A percentile compares a stretch with the other conserved stretches of the same genome.
phyloP scores from a whole-genome alignment of 768 basidiomycete genomes.

The Lactarius deliciosus region DNA sequence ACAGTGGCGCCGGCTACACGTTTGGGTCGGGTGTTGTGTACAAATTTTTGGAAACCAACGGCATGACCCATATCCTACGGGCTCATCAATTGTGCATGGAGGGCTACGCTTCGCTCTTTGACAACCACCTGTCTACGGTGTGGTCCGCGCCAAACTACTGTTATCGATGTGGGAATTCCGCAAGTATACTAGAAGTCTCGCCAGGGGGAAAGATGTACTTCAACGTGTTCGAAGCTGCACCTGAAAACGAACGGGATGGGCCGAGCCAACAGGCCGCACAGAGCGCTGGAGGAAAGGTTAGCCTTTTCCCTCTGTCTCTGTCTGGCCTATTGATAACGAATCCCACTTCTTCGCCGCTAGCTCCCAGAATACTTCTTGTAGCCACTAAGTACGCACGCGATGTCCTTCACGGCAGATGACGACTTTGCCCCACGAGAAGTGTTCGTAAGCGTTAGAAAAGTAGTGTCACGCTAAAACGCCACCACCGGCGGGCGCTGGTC shows the following conservation, averaged over 20 bases:
- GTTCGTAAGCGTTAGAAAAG: constrained; percentile 22
- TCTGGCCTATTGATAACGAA: constrained; percentile 5
- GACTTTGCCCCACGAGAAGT: constrained; percentile 21
- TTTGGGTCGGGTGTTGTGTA: constrained; percentile 97
- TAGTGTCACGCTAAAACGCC: constrained; percentile 12
- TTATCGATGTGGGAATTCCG: constrained; percentile 97
- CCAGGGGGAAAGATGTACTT: constrained; percentile 88
- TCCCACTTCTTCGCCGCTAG: constrained; percentile 38
- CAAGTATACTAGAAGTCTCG: constrained; percentile 93
- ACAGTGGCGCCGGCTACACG: constrained; percentile 95
- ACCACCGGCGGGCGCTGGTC: constrained; percentile 10
- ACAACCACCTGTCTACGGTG: constrained; percentile 92
- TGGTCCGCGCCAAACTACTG: constrained; percentile 99
- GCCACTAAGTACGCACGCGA: constrained; percentile 17
- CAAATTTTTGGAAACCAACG: constrained; percentile 94
- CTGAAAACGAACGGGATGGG: constrained; percentile 94
- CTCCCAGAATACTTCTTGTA: constrained; percentile 80
- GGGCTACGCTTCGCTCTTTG: constrained; percentile 96
- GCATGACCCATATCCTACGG: constrained; percentile 95
- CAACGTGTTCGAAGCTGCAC: constrained; percentile 98
- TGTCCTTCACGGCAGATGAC: constrained; percentile 27
- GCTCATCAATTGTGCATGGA: constrained; percentile 99
- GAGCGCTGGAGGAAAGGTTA: constrained; percentile 69
- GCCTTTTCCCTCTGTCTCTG: constrained; percentile 25
- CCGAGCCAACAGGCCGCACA: constrained; percentile 76